Evolutionary conservation across 352 stramenopile genomes (phyloP), one percentile per base, ranked within the genome.

Genomic region (Globisporangium recalcitrans): DNA sequence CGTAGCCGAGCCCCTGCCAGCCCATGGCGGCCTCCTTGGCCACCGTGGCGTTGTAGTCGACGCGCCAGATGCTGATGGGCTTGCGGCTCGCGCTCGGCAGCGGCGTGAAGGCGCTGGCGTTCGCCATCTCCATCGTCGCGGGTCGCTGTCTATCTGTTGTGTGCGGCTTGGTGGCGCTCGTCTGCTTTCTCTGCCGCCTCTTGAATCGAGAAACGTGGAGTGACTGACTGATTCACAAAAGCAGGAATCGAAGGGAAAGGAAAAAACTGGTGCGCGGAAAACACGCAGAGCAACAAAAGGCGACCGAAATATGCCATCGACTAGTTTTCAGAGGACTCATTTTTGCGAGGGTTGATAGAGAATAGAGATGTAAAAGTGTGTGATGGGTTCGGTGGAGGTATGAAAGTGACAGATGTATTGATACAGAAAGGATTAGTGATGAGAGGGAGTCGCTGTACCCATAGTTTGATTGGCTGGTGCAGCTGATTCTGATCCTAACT

Each of bases 31-130:
- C 80, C 58, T 93, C 82, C 56, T 78, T 80, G 24, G 77, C 76
- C 54, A 88, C 78, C 14, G 80, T 90, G 38, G 78, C 81, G 68
- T 91, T 90, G 75, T 93, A 91, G 73, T 93, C 82, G 40, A 88
- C 75, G 71, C 78, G 70, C 82, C 82, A 90, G 63, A 90, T 91
- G 63, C 71, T 78, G 51, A 72, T 78, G 47, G 79, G 69, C 44
- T 71, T 60, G 44, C 57, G 31, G 22, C 51, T 60, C 8, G 40
- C 59, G 36, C 44, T 67, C 34, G 55, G 57, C 60, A 61, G 46
- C 46, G 57, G 55, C 59, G 64, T 40, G 16, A 59, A 53, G 19
- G 13, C 5, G 7, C 14, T 14, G 47, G 27, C 40, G 57, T 60
- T 32, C 60, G 29, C 31, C 46, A 48, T 24, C 21, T 38, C 38